A percentile compares a stretch with the other conserved stretches of the same genome.
These are phyloP conservation scores for Botrytis medusae DNA, from an alignment of 2,329 filamentous ascomycete genomes.

Conservation along the genomic window DNA sequence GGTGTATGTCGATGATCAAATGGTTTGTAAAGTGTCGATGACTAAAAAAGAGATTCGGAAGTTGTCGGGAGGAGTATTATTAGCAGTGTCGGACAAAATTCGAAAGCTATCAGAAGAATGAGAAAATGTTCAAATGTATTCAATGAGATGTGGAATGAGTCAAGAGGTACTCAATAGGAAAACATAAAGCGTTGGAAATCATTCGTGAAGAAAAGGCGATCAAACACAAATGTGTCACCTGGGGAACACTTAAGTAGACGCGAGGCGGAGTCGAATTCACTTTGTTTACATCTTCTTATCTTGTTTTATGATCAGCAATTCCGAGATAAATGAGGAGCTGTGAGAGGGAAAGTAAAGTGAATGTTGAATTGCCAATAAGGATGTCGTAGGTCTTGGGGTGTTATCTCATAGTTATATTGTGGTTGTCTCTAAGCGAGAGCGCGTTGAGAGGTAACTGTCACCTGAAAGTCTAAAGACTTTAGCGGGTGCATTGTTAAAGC, in stretches of 20 bases:
- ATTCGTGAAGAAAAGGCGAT: background rate
- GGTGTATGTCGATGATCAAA: background rate
- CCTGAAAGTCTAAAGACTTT: background rate
- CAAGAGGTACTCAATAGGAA: background rate
- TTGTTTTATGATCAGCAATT: background rate
- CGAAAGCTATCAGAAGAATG: background rate
- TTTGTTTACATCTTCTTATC: background rate
- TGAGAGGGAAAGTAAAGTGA: background rate
- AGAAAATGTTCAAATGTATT: background rate
- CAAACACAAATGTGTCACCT: background rate
- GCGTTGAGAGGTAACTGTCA: background rate
- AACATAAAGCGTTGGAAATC: background rate
- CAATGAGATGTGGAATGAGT: background rate
- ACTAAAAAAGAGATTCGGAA: background rate
- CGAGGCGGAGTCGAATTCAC: background rate
- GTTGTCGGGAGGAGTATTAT: background rate
- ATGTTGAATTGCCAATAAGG: background rate
- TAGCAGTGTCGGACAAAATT: background rate
- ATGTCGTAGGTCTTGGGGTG: background rate
- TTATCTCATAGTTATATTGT: background rate
- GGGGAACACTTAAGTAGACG: background rate
- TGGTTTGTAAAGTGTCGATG: background rate
- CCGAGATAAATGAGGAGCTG: background rate
- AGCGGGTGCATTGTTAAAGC: background rate
- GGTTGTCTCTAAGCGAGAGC: background rate